Conservation (phyloP, 148 eudicot species). For the Vaccinium vitisidaea region DNA sequence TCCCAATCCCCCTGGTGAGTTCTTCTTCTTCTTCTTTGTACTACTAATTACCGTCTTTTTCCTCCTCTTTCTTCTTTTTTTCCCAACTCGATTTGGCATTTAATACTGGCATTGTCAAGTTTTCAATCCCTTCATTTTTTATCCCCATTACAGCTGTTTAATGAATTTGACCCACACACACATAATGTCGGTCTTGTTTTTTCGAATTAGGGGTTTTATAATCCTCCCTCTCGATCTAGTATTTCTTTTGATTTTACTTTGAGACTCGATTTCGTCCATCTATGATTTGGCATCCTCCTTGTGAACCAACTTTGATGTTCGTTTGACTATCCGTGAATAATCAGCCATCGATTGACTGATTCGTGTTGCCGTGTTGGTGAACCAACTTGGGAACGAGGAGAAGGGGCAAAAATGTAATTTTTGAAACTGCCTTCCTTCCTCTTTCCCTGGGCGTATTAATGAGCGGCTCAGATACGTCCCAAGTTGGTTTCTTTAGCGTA, state of each 20-base stretch:
- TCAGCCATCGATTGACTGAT: background rate
- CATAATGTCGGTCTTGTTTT: background rate
- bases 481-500: background rate
- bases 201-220: background rate
- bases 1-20: background rate
- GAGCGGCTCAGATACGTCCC: background rate
- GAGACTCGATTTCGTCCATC: background rate
- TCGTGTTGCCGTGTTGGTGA: background rate
- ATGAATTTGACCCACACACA: background rate
- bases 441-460: background rate
- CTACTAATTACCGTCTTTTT: too few relatives aligned
- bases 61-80: background rate
- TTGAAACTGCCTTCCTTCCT: background rate
- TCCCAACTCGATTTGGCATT: background rate
- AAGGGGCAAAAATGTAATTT: conserved; percentile 12
- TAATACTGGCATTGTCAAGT: background rate
- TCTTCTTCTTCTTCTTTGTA: background rate
- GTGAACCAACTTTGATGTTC: background rate
- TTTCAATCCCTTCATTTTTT: background rate
- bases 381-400: background rate
- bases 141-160: background rate
- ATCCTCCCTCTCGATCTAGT: background rate
- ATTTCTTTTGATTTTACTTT: background rate
- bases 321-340: background rate
- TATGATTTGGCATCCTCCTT: background rate